Evolutionary conservation across 768 basidiomycete species (phyloP).

Genomic region (Hysterangium stoloniferum): DNA sequence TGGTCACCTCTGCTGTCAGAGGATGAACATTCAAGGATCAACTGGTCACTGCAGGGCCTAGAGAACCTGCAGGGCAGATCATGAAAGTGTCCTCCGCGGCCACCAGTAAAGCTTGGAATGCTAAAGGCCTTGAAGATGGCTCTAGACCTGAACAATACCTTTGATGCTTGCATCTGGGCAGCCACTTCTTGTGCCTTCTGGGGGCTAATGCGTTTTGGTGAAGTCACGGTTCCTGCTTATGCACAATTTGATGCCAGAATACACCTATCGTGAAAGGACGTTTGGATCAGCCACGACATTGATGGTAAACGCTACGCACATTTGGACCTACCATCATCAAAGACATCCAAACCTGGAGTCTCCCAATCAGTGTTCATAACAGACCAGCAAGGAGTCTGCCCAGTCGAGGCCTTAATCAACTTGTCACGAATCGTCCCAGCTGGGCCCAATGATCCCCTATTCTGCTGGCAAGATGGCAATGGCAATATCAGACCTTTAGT

Average conservation of each 20-base stretch:
- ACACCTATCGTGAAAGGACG: slow-evolving; percentile 23
- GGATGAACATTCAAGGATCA: slow-evolving; percentile 17
- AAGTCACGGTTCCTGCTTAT: slow-evolving; percentile 24
- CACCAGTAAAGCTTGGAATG: slow-evolving; percentile 29
- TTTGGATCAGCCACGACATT: slow-evolving; percentile 18
- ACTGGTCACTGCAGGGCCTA: slow-evolving; percentile 26
- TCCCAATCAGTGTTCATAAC: slow-evolving; percentile 25
- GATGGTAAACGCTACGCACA: slow-evolving; percentile 22
- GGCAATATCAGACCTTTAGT: slow-evolving; percentile 27
- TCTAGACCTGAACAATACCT: slow-evolving; percentile 23
- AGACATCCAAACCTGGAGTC: slow-evolving; percentile 29
- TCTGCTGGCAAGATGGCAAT: slow-evolving; percentile 27
- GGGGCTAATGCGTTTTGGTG: slow-evolving; percentile 33
- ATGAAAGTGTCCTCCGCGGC: slow-evolving; percentile 19
- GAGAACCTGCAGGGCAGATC: slow-evolving; percentile 16
- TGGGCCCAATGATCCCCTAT: slow-evolving; percentile 23
- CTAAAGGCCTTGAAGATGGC: slow-evolving; percentile 17
- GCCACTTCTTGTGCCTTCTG: too few relatives aligned
- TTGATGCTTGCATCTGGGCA: slow-evolving; percentile 36
- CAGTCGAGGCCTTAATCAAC: slow-evolving; percentile 26
- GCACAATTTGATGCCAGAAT: slow-evolving; percentile 15
- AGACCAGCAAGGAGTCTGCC: slow-evolving; percentile 21
- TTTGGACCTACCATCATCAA: slow-evolving; percentile 28
- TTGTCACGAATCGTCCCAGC: slow-evolving; percentile 23
- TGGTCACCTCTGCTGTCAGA: slow-evolving; percentile 28